Conservation (phyloP, 352 stramenopile genomes). For the Phytophthora rubi region DNA sequence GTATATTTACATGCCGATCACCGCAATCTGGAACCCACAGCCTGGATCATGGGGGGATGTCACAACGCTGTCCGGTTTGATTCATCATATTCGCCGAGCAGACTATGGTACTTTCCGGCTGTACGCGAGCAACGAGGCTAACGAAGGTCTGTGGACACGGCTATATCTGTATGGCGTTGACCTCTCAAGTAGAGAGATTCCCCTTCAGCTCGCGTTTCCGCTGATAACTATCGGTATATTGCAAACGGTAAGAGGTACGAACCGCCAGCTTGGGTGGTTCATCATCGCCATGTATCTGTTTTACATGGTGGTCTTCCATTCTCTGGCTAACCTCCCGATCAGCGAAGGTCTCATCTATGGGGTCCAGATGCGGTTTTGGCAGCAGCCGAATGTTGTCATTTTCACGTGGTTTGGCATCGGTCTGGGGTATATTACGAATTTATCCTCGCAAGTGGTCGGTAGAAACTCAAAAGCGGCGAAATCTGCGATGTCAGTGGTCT, state of each 20-base stretch:
- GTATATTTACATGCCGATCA: constrained; percentile 91
- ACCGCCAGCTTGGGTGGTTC: constrained; percentile 22
- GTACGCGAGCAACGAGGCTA: constrained; percentile 76
- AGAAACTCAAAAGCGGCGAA: not conserved
- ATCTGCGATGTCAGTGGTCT: not conserved
- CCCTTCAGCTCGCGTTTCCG: constrained; percentile 52
- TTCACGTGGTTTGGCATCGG: constrained; percentile 87
- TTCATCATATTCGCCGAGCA: constrained; percentile 90
- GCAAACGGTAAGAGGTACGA: constrained; percentile 28
- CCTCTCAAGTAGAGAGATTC: constrained; percentile 59
- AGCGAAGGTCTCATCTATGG: constrained; percentile 92
- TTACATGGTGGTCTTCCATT: constrained; percentile 96
- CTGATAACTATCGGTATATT: constrained; percentile 41
- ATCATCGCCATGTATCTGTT: constrained; percentile 69
- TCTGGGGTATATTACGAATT: constrained; percentile 43
- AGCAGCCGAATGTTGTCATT: constrained; percentile 93
- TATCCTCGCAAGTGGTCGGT: constrained; percentile 4
- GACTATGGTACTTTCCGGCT: constrained; percentile 96
- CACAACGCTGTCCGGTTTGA: constrained; percentile 79
- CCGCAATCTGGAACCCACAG: constrained; percentile 67
- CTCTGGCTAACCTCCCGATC: constrained; percentile 94
- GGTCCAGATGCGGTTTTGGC: constrained; percentile 95
- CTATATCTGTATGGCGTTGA: constrained; percentile 79
- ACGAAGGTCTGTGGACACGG: constrained; percentile 77
- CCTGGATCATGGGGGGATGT: constrained; percentile 94